Base-by-base conservation (phyloP, 345 rosid genomes). In the Lumnitzera littorea region DNA sequence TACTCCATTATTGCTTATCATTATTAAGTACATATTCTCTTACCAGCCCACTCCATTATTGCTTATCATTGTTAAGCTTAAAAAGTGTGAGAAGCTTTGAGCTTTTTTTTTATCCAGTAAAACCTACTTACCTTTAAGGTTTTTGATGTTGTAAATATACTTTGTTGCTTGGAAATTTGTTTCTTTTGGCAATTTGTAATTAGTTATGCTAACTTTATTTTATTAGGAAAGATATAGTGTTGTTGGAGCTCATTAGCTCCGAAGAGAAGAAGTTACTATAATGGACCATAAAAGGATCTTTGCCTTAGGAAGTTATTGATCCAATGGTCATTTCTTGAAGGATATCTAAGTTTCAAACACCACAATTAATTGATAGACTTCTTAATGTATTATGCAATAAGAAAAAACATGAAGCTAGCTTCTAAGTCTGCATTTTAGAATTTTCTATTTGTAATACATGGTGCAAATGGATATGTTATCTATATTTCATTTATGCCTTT, bases 351-450 rank as follows among this genome's bases (percentile, higher is more conserved):
- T 46, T 63, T 31, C 89, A 96, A 96, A 78, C 81, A 66, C 96
- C 96, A 24, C 86, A 75, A 66, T 78, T 79, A 46, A 65, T 80
- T 61, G 79, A 76, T 55, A 89, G 77, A 13, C 94, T 89, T 67
- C 98, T 96, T 1, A 89, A 85, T 72, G 77, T 88, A 11, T 89
- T 92, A 67, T 87, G 96, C 55, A 88, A 96, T 89, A 76, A 76
- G 78, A 58, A 12, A 55, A 50, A 9, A 20, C 20, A 20, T 20
- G 20, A 20, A 20, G 20, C 1, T 20, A 20, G 20, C 20, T 20
- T 20, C 20, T 1, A 20, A 20, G 20, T 20, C 1, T 20, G 20
- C 20, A 20, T 20, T 20, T 20, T 20, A 20, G 20, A 20, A 20
- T 20, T 20, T 20, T 20, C 20, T 20, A 20, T 20, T 20, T 20